Evolutionary conservation across 139 green algal species (phyloP), one percentile per base, ranked within the genome.

Genomic region (Tetraselmis chui): DNA sequence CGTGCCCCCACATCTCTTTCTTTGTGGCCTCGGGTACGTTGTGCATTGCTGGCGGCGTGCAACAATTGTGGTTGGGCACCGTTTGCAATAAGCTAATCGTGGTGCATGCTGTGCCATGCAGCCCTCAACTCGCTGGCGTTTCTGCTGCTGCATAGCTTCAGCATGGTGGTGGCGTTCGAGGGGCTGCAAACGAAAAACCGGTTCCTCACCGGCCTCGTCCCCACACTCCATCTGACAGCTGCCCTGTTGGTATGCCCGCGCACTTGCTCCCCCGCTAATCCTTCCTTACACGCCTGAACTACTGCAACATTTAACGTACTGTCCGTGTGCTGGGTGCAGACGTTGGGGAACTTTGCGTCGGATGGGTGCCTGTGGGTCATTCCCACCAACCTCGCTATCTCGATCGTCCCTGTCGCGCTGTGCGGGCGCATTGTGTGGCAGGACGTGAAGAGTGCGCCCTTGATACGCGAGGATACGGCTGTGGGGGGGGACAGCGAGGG

Each of bases 131-230:
- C 89, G 30, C 80, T 93, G 77, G 89, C 80, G 1, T 85, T 92
- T 26, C 75, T 88, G 26, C 82, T 84, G 1, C 81, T 93, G 76
- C 86, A 92, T 24, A 93, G 79, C 23, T 85, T 76, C 31, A 74
- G 30, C 76, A 92, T 91, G 86, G 80, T 92, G 22, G 29, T 93
- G 22, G 87, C 83, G 29, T 83, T 93, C 29, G 82, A 91, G 0
- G 82, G 59, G 2, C 26, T 79, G 28, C 59, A 76, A n/a, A 58
- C 32, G 11, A 27, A 81, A 18, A 1, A 80, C 1, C 23, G 29
- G 45, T 11, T 29, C 1, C 76, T 29, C 23, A 76, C 79, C 45
- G 5, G 59, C 0, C 23, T 59, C 23, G 29, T 79, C 0, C 29
- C 81, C 0, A 32, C 23, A 0, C n/a, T 78, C 0, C 86, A 90